Base-by-base conservation (phyloP, 352 stramenopile genomes). In the Globisporangium radiosum region DNA sequence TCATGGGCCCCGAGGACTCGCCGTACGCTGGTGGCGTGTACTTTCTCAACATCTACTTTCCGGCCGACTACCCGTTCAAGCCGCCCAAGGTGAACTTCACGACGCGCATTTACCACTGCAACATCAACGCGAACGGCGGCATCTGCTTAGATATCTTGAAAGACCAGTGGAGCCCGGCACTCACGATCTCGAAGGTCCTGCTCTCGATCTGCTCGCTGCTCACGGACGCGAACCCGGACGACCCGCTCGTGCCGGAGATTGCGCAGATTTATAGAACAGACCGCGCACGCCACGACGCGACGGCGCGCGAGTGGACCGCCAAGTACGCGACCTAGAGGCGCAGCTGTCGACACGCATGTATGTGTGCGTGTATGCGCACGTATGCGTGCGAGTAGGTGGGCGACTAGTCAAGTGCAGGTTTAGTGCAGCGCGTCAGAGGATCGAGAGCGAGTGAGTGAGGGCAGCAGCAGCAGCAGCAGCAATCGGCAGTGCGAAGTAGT, bases 141-240 rank as follows among this genome's bases (percentile, higher is more conserved):
- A 99, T 99, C 67, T 99, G 97, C 81, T 87, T 99, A 81, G 97
- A 99, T 72, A 99, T 99, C 72, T 83, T 99, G 65, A 99, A 99
- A 82, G 97, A 99, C 72, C 96, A 99, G 78, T 99, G 97, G 97
- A 98, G 87, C 70, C 97, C 97, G 42, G 97, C 97, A 59, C 80
- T 99, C 58, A 99, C 97, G 53, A 99, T 99, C 73, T 98, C 87
- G 59, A 99, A 99, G 85, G 97, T 99, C 61, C 87, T 99, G 61
- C 89, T 99, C 37, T 99, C 92, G 69, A 99, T 99, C 76, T 99
- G 96, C 81, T 98, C 91, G 70, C 82, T 99, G 64, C 87, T 99
- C 39, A 99, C 97, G 66, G 97, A 99, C 70, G 95, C 97, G 56
- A 99, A 99, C 81, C 97, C 97, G 38, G 97, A 99, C 76, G 97